Evolutionary conservation across 2,329 filamentous ascomycete genomes (phyloP).

Genomic region (Triangularia verruculosa): DNA sequence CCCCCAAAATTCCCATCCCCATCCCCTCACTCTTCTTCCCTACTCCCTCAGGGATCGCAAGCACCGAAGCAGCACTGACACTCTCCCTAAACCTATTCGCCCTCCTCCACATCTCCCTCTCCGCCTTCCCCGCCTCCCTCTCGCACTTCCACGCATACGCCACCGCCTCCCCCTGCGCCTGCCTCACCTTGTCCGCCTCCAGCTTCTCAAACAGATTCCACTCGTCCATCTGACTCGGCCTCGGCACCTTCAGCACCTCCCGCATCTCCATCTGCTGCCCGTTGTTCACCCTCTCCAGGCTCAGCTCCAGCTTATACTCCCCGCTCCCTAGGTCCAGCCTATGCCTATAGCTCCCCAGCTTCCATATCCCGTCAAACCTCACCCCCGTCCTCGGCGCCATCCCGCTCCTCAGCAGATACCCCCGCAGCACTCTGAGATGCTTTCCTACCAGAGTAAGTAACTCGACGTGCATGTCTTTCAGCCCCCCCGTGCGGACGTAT

Average conservation of each 20-base stretch:
- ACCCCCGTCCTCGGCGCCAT: conserved; percentile 52
- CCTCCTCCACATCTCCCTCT: background rate
- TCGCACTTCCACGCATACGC: background rate
- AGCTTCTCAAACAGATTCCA: background rate
- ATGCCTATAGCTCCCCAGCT: conserved; percentile 45
- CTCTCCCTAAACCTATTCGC: background rate
- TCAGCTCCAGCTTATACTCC: background rate
- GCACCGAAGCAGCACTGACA: background rate
- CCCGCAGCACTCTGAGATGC: conserved; percentile 51
- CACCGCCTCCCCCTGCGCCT: background rate
- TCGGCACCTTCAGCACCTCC: conserved; percentile 4
- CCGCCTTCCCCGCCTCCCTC: background rate
- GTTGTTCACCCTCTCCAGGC: background rate
- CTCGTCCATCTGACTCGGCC: background rate
- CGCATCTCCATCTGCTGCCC: background rate
- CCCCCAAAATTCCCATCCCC: too few species aligned
- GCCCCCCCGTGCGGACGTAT: conserved; percentile 45
- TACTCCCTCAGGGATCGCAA: background rate
- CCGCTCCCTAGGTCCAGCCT: conserved; percentile 24
- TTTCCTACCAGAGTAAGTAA: conserved; percentile 49
- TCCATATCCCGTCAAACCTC: conserved; percentile 57
- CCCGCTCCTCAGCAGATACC: conserved; percentile 48
- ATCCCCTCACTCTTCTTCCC: background rate
- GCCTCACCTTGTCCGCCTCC: background rate
- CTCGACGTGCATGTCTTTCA: conserved; percentile 46